Percentiles rank a stretch among this genome's conserved stretches.
Conservation (phyloP, 2,329 filamentous ascomycete species). For the Alternaria arbusti region DNA sequence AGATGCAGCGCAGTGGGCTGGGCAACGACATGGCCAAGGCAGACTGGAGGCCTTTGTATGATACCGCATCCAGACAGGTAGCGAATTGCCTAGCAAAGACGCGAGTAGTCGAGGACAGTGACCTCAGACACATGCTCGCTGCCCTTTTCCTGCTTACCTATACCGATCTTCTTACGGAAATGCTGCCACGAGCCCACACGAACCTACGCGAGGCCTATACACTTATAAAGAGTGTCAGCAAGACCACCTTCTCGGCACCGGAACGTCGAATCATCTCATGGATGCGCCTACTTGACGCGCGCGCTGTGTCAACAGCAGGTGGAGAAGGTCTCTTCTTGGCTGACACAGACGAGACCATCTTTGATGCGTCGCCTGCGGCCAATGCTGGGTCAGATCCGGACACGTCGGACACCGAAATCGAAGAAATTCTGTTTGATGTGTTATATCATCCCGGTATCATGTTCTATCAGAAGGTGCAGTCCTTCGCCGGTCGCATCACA, state of each 20-base stretch:
- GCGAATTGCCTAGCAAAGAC: slow-evolving; percentile 23
- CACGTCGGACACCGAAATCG: slow-evolving; percentile 44
- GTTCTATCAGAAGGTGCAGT: slow-evolving; percentile 65
- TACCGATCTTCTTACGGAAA: slow-evolving; percentile 50
- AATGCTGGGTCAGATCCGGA: slow-evolving; percentile 37
- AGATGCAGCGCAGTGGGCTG: slow-evolving; percentile 47
- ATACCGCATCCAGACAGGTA: slow-evolving; percentile 37
- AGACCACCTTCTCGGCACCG: slow-evolving; percentile 29
- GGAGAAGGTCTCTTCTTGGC: slow-evolving; percentile 62
- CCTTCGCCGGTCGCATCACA: slow-evolving; percentile 64
- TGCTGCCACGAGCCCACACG: slow-evolving; percentile 33
- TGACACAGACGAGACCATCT: slow-evolving; percentile 56
- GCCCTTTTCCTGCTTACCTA: slow-evolving; percentile 63
- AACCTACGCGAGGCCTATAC: slow-evolving; percentile 59
- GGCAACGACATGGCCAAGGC: slow-evolving; percentile 36
- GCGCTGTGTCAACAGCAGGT: slow-evolving; percentile 61
- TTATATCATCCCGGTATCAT: slow-evolving; percentile 63
- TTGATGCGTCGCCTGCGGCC: slow-evolving; percentile 55
- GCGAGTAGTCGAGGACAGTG: slow-evolving; percentile 18
- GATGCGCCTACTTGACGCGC: slow-evolving; percentile 62
- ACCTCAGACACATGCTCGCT: slow-evolving; percentile 55
- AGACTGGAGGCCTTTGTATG: slow-evolving; percentile 44
- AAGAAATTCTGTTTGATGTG: slow-evolving; percentile 62
- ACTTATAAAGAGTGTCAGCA: slow-evolving; percentile 50
- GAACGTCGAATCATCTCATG: slow-evolving; percentile 61